These are phyloP conservation scores for Austroboletus festivus DNA, from an alignment of 768 basidiomycete species.

Conservation along the genomic window DNA sequence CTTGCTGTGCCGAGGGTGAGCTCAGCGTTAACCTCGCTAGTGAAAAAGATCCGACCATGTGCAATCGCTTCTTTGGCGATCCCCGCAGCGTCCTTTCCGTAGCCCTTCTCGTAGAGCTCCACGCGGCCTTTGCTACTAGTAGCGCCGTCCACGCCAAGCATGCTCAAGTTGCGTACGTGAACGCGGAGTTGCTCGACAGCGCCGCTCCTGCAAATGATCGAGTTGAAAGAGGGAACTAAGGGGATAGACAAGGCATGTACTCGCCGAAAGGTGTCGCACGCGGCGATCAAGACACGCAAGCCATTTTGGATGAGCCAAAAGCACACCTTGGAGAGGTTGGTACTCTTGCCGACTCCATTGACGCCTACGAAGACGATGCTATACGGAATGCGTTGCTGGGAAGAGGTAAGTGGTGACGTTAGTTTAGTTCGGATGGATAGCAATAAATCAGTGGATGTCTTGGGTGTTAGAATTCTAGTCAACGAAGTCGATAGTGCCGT, in stretches of 20 bases:
- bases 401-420: slow-evolving; percentile 67
- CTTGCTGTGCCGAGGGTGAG: slow-evolving; percentile 49
- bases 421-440: slow-evolving; percentile 90
- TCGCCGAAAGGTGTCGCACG: slow-evolving; percentile 95
- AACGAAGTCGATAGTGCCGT: slow-evolving; percentile 80
- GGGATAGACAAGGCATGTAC: slow-evolving; percentile 14
- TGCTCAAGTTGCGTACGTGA: slow-evolving; percentile 90
- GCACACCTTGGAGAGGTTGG: slow-evolving; percentile 96
- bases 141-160: slow-evolving; percentile 71
- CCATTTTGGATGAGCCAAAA: slow-evolving; percentile 99
- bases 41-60: slow-evolving; percentile 64
- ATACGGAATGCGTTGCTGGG: slow-evolving; percentile 81
- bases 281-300: slow-evolving; percentile 89
- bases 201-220: slow-evolving; percentile 59
- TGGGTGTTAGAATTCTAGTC: slow-evolving; percentile 92
- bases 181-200: slow-evolving; percentile 97
- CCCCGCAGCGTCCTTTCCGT: slow-evolving; percentile 98
- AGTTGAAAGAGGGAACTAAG: slow-evolving; percentile 1
- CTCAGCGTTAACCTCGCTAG: background rate
- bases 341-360: slow-evolving; percentile 98
- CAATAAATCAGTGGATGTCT: slow-evolving; percentile 94
- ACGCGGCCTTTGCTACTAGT: slow-evolving; percentile 71
- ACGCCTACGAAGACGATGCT: slow-evolving; percentile 96
- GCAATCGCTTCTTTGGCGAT: slow-evolving; percentile 94
- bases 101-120: slow-evolving; percentile 93